Base-by-base conservation (phyloP, 306 rosid species). In the Vicia sativa region DNA sequence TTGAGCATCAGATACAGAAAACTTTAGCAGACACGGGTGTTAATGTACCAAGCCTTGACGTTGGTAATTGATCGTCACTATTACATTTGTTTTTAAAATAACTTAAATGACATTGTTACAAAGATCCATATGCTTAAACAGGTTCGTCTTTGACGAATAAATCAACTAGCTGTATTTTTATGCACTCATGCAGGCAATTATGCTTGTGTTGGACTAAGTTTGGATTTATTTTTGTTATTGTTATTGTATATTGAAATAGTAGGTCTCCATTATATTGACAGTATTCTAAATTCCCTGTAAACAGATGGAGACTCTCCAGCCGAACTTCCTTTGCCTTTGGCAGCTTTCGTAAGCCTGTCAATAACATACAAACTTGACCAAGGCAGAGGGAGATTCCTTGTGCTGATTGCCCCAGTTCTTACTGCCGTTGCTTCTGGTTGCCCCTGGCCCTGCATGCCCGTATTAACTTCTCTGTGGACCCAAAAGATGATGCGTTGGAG, bases 301-400 rank as follows among this genome's bases (percentile, higher is more conserved):
- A 80, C 89, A 93, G 98, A 91, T 75, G 96, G 86, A 70, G 83
- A 76, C 26, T 78, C 90, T 72, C 96, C 83, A 45, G 80, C 90
- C 34, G 82, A 82, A 15, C 93, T 93, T 82, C 98, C 97, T 80
- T 78, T 93, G 82, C 98, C 98, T 44, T 85, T 93, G 86, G 98
- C 98, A 62, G 98, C 91, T 71, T 70, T 93, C 37, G 50, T 85
- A 41, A 90, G 96, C 81, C 84, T 93, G 73, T 83, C 98, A 31
- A 83, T 93, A 64, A 93, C 96, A 18, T 90, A 86, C 65, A 90
- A 85, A 82, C 87, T 93, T 43, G 95, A 93, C 68, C 86, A 82
- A 82, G 73, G 85, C 64, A 73, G 84, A 41, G 91, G 81, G 70
- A 91, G 91, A 26, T 71, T 65, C 49, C 91, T 93, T 13, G 65